Percentiles rank a stretch among this genome's conserved stretches.
Conservation (phyloP, 1,284 basidiomycete species). For the Macrocystidia cucumis region DNA sequence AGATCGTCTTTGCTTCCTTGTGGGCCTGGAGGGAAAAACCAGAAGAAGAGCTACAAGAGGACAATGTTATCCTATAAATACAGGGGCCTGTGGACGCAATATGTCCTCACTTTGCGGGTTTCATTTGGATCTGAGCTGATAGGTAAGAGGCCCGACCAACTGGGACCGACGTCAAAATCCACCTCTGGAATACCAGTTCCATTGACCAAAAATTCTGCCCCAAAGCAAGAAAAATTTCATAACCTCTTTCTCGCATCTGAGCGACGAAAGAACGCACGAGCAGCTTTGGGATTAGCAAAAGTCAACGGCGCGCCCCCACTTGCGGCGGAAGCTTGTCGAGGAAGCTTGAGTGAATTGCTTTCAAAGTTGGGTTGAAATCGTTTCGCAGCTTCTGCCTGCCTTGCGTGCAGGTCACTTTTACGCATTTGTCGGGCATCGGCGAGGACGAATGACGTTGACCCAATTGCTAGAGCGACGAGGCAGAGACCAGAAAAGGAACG, state of each 20-base stretch:
- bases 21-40: slow-evolving; percentile 79
- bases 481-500: no score
- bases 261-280: slow-evolving; percentile 30
- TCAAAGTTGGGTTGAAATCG: slow-evolving; percentile 24
- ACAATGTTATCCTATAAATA: no score
- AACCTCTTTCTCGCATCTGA: neutral
- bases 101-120: slow-evolving; percentile 48
- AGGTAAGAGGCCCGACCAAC: slow-evolving; percentile 68
- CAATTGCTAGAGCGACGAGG: no score
- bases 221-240: neutral
- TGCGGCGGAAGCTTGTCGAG: slow-evolving; percentile 13
- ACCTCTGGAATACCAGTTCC: slow-evolving; percentile 61
- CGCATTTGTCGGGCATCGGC: slow-evolving; percentile 20
- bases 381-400: slow-evolving; percentile 32
- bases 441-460: no score
- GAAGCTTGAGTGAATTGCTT: no score
- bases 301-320: slow-evolving; percentile 56
- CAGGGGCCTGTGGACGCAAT: no score
- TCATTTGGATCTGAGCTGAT: slow-evolving; percentile 56
- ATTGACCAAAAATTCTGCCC: slow-evolving; percentile 68
- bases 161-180: slow-evolving; percentile 66
- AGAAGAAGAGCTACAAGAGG: slow-evolving; percentile 64
- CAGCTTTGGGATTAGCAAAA: slow-evolving; percentile 60
- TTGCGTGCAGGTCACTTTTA: slow-evolving; percentile 28
- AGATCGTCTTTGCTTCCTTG: slow-evolving; percentile 64